Conservation (phyloP, 1,284 basidiomycete genomes). For the Rhodotorula sp. region DNA sequence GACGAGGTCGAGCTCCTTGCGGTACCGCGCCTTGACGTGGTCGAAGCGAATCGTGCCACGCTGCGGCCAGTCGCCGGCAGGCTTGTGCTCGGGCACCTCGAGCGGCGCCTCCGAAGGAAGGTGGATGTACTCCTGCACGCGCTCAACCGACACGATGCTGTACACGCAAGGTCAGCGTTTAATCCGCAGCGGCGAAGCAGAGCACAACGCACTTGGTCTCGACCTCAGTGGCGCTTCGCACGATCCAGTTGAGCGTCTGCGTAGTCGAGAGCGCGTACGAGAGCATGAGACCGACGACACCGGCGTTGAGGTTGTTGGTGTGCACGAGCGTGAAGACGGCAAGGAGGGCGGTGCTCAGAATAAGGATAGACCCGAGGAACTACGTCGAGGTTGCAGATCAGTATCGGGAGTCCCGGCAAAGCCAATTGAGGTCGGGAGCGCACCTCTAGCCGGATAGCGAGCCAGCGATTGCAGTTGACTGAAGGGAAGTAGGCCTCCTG, state of each 20-base stretch:
- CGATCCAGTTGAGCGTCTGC: slow-evolving; percentile 54
- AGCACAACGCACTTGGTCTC: slow-evolving; percentile 12
- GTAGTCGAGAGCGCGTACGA: slow-evolving; percentile 74
- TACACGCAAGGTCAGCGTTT: no score
- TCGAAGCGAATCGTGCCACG: slow-evolving; percentile 74
- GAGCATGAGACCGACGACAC: slow-evolving; percentile 85
- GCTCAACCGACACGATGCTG: slow-evolving; percentile 68
- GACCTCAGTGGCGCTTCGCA: slow-evolving; percentile 55
- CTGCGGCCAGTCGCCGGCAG: slow-evolving; percentile 69
- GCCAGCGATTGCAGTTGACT: slow-evolving; percentile 61
- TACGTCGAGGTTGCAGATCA: not conserved
- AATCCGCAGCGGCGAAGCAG: not conserved
- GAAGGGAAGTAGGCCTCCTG: slow-evolving; percentile 67
- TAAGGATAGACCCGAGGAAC: slow-evolving; percentile 77
- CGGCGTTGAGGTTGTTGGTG: slow-evolving; percentile 74
- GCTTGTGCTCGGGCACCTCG: slow-evolving; percentile 66
- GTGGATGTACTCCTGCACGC: slow-evolving; percentile 65
- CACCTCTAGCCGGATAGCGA: slow-evolving; percentile 68
- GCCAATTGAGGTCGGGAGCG: not conserved
- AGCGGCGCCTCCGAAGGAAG: slow-evolving; percentile 74
- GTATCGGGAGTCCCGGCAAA: not conserved
- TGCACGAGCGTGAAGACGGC: slow-evolving; percentile 67
- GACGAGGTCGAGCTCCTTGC: slow-evolving; percentile 74
- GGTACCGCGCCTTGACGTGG: slow-evolving; percentile 70
- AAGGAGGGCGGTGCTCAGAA: slow-evolving; percentile 69